A percentile compares a stretch with the other conserved stretches of the same genome.
Evolutionary conservation across 129 eudicot species (phyloP).

Genomic region (Tagetes patula): DNA sequence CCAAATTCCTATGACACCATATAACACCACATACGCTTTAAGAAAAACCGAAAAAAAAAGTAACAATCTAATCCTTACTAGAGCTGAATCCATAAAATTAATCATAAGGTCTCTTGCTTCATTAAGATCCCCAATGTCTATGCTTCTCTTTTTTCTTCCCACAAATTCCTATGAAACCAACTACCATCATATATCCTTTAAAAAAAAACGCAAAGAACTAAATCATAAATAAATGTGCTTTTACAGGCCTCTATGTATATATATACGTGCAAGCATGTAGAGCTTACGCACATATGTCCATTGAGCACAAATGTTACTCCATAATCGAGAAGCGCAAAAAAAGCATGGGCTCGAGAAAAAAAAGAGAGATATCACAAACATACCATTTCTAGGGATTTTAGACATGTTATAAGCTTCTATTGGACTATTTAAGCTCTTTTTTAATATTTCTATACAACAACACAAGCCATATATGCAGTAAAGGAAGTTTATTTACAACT

Average conservation of each 20-base stretch:
- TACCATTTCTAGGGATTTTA: too few species aligned
- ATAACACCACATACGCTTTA: not conserved
- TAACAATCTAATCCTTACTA: not conserved
- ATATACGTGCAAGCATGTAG: not conserved
- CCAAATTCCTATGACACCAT: not conserved
- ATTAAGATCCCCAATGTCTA: not conserved
- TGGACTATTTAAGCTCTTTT: too few species aligned
- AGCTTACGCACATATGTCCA: not conserved
- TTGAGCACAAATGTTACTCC: not conserved
- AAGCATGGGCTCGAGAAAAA: not conserved
- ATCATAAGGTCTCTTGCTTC: not conserved
- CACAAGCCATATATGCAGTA: too few species aligned
- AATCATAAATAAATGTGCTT: conserved; percentile 6
- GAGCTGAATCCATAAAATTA: not conserved
- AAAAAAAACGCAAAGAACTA: not conserved
- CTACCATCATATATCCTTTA: not conserved
- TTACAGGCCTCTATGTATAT: not conserved
- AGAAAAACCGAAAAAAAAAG: conserved; percentile 1
- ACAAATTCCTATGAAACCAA: not conserved
- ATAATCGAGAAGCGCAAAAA: not conserved
- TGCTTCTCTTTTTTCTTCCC: not conserved
- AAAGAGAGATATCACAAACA: not conserved
- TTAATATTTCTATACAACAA: too few species aligned
- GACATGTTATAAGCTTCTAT: not conserved
- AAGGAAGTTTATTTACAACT: too few species aligned